Evolutionary conservation across 169 alveolate genomes (phyloP).

Genomic region (Cryptosporidium felis): DNA sequence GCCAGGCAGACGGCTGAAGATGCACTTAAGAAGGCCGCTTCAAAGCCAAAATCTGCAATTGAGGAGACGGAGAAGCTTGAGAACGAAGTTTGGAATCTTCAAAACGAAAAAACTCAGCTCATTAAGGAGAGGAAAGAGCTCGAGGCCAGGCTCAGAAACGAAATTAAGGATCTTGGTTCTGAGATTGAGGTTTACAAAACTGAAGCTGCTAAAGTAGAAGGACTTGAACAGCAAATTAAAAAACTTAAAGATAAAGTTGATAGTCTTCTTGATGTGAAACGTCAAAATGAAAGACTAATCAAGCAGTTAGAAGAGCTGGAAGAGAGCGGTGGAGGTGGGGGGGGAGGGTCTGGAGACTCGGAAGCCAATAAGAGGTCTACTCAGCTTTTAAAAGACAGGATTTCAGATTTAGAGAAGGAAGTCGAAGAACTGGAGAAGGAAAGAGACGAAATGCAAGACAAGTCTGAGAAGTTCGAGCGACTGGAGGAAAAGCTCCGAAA

Average conservation of each 20-base stretch:
- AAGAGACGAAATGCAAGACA: conserved; percentile 15
- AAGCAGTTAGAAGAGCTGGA: conserved; percentile 58
- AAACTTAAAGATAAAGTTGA: conserved; percentile 60
- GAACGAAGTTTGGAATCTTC: conserved; percentile 59
- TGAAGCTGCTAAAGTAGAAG: conserved; percentile 50
- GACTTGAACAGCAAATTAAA: conserved; percentile 52
- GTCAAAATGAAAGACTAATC: conserved; percentile 55
- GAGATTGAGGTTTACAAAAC: conserved; percentile 42
- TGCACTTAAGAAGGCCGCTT: conserved; percentile 34
- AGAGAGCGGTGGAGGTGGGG: conserved; percentile 19
- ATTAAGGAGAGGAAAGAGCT: conserved; percentile 46
- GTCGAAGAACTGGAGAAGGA: background rate
- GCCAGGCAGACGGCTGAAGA: conserved; percentile 71
- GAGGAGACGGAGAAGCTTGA: conserved; percentile 68
- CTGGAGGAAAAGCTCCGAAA: conserved; percentile 19
- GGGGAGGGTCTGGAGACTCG: conserved; percentile 8
- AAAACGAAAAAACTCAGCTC: conserved; percentile 43
- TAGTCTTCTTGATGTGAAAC: conserved; percentile 45
- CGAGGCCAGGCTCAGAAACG: conserved; percentile 14
- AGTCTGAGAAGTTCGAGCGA: background rate
- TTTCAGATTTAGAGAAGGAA: conserved; percentile 39
- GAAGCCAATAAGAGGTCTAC: conserved; percentile 29
- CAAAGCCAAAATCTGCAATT: conserved; percentile 53
- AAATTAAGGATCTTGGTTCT: conserved; percentile 21
- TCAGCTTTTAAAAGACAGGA: conserved; percentile 24